Evolutionary conservation across 2,329 filamentous ascomycete species (phyloP).

Genomic region (Fusarium pseudocircinatum): DNA sequence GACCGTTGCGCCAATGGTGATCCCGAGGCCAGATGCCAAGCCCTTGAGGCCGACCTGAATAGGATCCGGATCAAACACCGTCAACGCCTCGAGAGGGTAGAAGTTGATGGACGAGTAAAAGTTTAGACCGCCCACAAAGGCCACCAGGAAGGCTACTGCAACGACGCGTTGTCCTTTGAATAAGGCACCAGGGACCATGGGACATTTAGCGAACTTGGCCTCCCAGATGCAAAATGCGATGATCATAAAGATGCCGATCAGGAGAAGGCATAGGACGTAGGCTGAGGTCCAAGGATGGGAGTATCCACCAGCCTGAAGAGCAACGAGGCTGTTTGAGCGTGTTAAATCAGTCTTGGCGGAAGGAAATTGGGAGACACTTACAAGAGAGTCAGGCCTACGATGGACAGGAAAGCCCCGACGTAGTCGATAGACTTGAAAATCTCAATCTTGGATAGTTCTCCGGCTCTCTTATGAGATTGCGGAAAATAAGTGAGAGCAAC

Average conservation of each 20-base stretch:
- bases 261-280: not conserved
- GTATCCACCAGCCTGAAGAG: not conserved
- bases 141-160: not conserved
- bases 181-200: not conserved
- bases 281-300: not conserved
- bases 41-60: not conserved
- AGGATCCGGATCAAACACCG: not conserved
- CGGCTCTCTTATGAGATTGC: not conserved
- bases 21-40: not conserved
- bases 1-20: not conserved
- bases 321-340: not conserved
- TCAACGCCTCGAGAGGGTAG: not conserved
- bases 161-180: not conserved
- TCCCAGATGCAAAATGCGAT: not conserved
- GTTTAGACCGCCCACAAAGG: not conserved
- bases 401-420: not conserved
- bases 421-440: not conserved
- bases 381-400: not conserved
- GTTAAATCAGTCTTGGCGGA: not conserved
- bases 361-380: accelerated
- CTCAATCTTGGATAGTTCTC: not conserved
- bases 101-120: not conserved
- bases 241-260: accelerated
- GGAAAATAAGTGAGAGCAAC: not conserved
- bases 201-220: not conserved